These are phyloP conservation scores for Tetrahymena borealis DNA, from an alignment of 73 alveolate genomes.

Conservation along the genomic window DNA sequence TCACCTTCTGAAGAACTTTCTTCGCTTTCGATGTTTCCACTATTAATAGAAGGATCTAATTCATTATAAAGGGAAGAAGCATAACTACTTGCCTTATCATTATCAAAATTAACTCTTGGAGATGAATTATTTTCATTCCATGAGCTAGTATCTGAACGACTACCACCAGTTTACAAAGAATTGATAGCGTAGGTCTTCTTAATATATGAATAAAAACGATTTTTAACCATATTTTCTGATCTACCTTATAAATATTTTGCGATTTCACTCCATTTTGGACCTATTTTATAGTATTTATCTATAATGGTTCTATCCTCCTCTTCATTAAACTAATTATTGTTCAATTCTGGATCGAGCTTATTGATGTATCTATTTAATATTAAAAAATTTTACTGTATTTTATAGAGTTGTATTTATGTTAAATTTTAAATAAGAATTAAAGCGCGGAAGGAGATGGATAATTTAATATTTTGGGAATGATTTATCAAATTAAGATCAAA, in stretches of 20 bases:
- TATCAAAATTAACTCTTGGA: neutral
- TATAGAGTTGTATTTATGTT: no score
- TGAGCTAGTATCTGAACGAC: neutral
- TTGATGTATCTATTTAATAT: constrained; percentile 5
- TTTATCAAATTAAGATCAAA: no score
- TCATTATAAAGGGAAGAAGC: neutral
- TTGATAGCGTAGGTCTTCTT: constrained; percentile 29
- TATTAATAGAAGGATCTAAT: neutral
- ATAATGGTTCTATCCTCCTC: constrained; percentile 43
- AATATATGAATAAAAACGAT: constrained; percentile 59
- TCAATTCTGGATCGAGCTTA: constrained; percentile 27
- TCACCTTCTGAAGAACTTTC: neutral
- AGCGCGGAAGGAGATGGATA: no score
- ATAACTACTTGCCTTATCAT: neutral
- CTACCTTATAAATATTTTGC: constrained; percentile 74
- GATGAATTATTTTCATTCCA: neutral
- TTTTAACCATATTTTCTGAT: constrained; percentile 91
- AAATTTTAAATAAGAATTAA: no score
- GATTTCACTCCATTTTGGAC: constrained; percentile 92
- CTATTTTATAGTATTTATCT: constrained; percentile 42
- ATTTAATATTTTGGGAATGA: no score
- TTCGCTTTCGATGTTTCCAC: neutral
- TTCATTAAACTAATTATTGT: constrained; percentile 18
- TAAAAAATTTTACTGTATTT: neutral
- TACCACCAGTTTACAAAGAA: neutral